Conservation (phyloP, 2,329 filamentous ascomycete genomes). For the Ophiognomonia clavigignenti-juglandacearum region DNA sequence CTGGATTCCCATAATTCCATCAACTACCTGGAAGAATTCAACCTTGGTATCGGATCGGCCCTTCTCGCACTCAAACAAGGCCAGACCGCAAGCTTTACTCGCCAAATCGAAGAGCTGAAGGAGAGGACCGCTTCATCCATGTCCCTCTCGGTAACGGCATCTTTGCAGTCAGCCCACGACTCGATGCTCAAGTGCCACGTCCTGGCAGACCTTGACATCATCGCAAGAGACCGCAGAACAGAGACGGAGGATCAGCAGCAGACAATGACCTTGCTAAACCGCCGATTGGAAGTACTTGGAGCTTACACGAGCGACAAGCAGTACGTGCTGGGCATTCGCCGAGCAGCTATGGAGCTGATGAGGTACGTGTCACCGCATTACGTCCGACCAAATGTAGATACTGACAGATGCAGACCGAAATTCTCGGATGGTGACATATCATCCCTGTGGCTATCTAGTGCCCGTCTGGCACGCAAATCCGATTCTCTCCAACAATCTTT, state of each 20-base stretch:
- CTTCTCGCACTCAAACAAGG: constrained; percentile 55
- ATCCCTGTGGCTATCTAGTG: constrained; percentile 78
- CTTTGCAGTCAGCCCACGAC: constrained; percentile 79
- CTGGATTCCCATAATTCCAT: constrained; percentile 48
- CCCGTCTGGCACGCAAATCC: constrained; percentile 79
- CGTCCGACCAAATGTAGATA: constrained; percentile 4
- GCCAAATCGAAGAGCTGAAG: constrained; percentile 60
- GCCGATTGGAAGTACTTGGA: constrained; percentile 82
- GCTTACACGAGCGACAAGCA: constrained; percentile 91
- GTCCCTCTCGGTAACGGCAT: constrained; percentile 71
- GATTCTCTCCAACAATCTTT: constrained; percentile 83
- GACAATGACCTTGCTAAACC: constrained; percentile 55
- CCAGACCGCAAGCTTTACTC: constrained; percentile 45
- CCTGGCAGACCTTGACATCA: constrained; percentile 78
- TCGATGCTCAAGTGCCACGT: constrained; percentile 83
- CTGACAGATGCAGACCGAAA: constrained; percentile 39
- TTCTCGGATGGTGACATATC: constrained; percentile 74
- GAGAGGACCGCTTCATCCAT: constrained; percentile 68
- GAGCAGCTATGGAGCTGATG: constrained; percentile 80
- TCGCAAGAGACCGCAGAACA: constrained; percentile 48
- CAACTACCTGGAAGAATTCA: constrained; percentile 63
- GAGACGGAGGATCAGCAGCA: constrained; percentile 34
- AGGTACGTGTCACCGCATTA: constrained; percentile 41
- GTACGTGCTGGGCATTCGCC: constrained; percentile 78
- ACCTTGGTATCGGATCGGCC: constrained; percentile 70